phyloP scores from a whole-genome alignment of 768 basidiomycete species.

The Agrocybe pediades region DNA sequence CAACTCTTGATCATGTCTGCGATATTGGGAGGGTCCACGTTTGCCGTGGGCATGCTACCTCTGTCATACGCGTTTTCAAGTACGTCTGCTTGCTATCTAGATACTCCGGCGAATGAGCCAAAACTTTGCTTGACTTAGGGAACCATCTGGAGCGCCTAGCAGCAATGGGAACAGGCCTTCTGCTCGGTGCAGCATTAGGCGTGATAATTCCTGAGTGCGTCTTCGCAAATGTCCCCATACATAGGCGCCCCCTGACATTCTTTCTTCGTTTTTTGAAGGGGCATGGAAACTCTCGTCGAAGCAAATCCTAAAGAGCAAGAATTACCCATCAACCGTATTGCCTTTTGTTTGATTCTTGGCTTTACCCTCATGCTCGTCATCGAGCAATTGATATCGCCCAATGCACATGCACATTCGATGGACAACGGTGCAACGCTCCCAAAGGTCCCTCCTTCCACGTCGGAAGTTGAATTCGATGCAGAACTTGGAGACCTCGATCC shows the following conservation, averaged over 20 bases:
- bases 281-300: conserved; percentile 61
- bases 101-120: conserved; percentile 9
- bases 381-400: conserved; percentile 61
- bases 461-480: conserved; percentile 57
- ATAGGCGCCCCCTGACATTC: background rate
- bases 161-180: conserved; percentile 76
- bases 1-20: conserved; percentile 58
- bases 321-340: conserved; percentile 55
- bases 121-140: conserved; percentile 26
- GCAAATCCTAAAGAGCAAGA: conserved; percentile 32
- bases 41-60: conserved; percentile 74
- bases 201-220: conserved; percentile 94
- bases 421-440: conserved; percentile 2
- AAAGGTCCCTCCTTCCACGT: background rate
- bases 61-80: conserved; percentile 73
- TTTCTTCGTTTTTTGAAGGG: conserved; percentile 43
- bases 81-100: conserved; percentile 34
- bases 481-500: conserved; percentile 59
- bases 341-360: conserved; percentile 65
- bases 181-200: conserved; percentile 88
- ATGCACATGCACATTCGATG: conserved; percentile 28
- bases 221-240: background rate
- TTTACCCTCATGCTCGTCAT: conserved; percentile 66
- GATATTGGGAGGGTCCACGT: conserved; percentile 62
- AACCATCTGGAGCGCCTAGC: conserved; percentile 43